These are phyloP conservation scores for Rhodosporidiobolus odoratus DNA, from an alignment of 768 basidiomycete species.

Conservation along the genomic window DNA sequence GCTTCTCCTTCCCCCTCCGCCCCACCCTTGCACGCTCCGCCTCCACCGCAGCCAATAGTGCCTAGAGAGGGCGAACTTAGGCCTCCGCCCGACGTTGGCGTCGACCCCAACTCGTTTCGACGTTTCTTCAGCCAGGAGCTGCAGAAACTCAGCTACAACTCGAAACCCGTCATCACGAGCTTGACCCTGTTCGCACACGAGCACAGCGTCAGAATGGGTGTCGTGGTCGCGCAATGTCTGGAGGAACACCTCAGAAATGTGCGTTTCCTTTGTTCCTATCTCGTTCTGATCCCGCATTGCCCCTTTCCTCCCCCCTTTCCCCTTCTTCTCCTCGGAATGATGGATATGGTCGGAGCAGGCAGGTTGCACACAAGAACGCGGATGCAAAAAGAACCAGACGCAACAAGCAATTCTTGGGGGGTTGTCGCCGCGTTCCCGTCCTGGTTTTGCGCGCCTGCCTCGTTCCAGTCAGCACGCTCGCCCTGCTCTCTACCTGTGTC, in stretches of 20 bases:
- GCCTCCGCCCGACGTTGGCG: constrained; percentile 28
- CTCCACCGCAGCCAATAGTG: constrained; percentile 47
- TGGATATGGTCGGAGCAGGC: background rate
- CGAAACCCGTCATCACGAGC: constrained; percentile 85
- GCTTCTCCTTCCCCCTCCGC: background rate
- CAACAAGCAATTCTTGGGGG: no score
- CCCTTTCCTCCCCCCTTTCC: background rate
- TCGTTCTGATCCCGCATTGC: no score
- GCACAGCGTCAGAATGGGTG: constrained; percentile 62
- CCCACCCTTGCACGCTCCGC: constrained; percentile 22
- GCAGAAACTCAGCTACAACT: constrained; percentile 81
- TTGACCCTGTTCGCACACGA: constrained; percentile 90
- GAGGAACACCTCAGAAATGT: constrained; percentile 81
- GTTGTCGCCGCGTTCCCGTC: no score
- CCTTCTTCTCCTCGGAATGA: background rate
- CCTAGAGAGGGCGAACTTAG: constrained; percentile 36
- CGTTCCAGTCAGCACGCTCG: no score
- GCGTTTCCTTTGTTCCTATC: constrained; percentile 52
- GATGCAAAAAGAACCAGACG: background rate
- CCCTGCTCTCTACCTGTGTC: no score
- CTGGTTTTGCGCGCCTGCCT: no score
- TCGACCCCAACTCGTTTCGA: constrained; percentile 66
- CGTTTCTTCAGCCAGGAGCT: constrained; percentile 71
- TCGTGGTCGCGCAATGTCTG: constrained; percentile 72
- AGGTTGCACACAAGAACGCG: background rate